Evolutionary conservation across 768 basidiomycete species (phyloP).

Genomic region (Tubosaeta brunneosetosa): DNA sequence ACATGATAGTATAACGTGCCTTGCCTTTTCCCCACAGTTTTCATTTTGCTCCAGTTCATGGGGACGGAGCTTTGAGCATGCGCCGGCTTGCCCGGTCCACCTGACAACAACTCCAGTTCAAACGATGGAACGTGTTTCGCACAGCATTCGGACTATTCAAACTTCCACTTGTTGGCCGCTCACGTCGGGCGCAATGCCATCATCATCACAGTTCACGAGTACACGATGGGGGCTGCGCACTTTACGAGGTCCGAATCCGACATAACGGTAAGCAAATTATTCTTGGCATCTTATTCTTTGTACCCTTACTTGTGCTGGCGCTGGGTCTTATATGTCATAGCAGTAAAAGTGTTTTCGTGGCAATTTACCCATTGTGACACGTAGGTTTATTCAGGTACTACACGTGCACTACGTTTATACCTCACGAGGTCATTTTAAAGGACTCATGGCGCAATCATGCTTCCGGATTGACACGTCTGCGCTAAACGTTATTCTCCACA

Average conservation of each 20-base stretch:
- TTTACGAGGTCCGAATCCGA: background rate
- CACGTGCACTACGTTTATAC: background rate
- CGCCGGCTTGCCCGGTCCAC: constrained; percentile 1
- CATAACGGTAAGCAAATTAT: background rate
- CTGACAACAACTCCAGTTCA: constrained; percentile 2
- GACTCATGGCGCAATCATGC: constrained; percentile 13
- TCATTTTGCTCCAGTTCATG: constrained; percentile 2
- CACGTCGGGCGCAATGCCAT: background rate
- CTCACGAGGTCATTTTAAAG: constrained; percentile 4
- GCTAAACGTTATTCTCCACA: constrained; percentile 22
- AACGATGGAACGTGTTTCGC: background rate
- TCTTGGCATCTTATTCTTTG: background rate
- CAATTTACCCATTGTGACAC: background rate
- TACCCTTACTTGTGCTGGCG: constrained; percentile 3
- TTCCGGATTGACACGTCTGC: constrained; percentile 13
- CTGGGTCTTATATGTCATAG: background rate
- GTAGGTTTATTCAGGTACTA: constrained; percentile 10
- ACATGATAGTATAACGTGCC: background rate
- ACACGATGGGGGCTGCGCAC: background rate
- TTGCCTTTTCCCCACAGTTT: constrained; percentile 10
- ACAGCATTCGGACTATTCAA: background rate
- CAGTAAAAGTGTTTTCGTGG: background rate
- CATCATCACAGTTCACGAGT: background rate
- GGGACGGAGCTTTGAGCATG: background rate
- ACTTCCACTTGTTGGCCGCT: background rate